phyloP scores from a whole-genome alignment of 2,329 filamentous ascomycete genomes.

The Pyrenophora tritici-repentis region DNA sequence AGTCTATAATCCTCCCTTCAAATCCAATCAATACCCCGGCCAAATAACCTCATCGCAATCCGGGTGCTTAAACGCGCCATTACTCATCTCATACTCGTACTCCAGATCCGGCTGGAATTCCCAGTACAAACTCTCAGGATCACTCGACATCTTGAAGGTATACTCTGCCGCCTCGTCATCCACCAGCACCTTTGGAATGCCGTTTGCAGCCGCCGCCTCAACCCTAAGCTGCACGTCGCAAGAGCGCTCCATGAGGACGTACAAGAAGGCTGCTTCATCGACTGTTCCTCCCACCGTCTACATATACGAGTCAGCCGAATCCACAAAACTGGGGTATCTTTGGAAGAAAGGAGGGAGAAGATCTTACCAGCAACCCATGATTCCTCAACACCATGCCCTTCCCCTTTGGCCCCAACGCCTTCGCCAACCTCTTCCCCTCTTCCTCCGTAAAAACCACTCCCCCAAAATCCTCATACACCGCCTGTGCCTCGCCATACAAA shows the following conservation, averaged over 20 bases:
- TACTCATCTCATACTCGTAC: slow-evolving; percentile 47
- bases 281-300: slow-evolving; percentile 70
- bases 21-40: slow-evolving; percentile 6
- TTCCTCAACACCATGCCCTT: slow-evolving; percentile 70
- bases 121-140: slow-evolving; percentile 56
- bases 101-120: slow-evolving; percentile 60
- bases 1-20: no score
- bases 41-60: slow-evolving; percentile 16
- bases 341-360: neutral
- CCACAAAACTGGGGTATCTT: no score
- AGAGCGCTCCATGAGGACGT: slow-evolving; percentile 69
- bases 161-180: slow-evolving; percentile 61
- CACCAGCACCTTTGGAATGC: slow-evolving; percentile 58
- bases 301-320: neutral
- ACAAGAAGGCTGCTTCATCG: slow-evolving; percentile 74
- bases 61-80: slow-evolving; percentile 26
- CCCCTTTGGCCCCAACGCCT: slow-evolving; percentile 64
- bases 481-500: slow-evolving; percentile 66
- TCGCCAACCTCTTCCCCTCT: slow-evolving; percentile 68
- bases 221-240: slow-evolving; percentile 71
- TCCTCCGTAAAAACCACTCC: slow-evolving; percentile 66
- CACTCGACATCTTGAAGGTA: slow-evolving; percentile 56
- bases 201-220: slow-evolving; percentile 66
- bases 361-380: slow-evolving; percentile 65
- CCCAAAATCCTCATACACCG: slow-evolving; percentile 68